phyloP scores from a whole-genome alignment of 805 yeast genomes.

The Ogataea siamensis region DNA sequence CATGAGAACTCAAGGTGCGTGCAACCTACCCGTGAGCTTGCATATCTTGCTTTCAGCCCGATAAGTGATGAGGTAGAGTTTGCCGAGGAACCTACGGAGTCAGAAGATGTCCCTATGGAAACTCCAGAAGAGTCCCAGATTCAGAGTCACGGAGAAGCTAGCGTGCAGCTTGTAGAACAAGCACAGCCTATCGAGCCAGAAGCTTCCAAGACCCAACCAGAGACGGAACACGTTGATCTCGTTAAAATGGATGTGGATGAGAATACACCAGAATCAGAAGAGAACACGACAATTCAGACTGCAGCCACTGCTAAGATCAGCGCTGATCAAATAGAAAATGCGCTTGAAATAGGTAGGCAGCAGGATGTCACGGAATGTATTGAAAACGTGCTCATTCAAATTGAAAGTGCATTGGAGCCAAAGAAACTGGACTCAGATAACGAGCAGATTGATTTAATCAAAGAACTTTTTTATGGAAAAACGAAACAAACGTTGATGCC shows the following conservation, averaged over 20 bases:
- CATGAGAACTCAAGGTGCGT: constrained; percentile 61
- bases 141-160: constrained; percentile 3
- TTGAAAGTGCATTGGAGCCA: constrained; percentile 84
- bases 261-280: constrained; percentile 13
- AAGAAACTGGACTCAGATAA: constrained; percentile 60
- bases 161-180: constrained; percentile 3
- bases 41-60: constrained; percentile 82
- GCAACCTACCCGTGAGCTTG: constrained; percentile 79
- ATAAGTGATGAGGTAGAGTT: constrained; percentile 65
- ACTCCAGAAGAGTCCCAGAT: neutral
- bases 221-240: neutral
- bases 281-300: constrained; percentile 14
- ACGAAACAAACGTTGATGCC: constrained; percentile 75
- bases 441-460: constrained; percentile 82
- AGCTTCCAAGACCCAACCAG: neutral
- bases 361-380: constrained; percentile 98
- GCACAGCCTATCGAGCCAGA: constrained; percentile 2
- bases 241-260: constrained; percentile 1
- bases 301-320: constrained; percentile 40
- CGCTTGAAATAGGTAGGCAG: constrained; percentile 82
- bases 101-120: neutral
- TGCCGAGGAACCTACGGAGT: constrained; percentile 25
- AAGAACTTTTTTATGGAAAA: constrained; percentile 79
- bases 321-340: constrained; percentile 67
- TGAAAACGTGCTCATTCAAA: constrained; percentile 85